Conservation (phyloP, 108 stramenopile genomes). For the Cafeteria roenbergensis region DNA sequence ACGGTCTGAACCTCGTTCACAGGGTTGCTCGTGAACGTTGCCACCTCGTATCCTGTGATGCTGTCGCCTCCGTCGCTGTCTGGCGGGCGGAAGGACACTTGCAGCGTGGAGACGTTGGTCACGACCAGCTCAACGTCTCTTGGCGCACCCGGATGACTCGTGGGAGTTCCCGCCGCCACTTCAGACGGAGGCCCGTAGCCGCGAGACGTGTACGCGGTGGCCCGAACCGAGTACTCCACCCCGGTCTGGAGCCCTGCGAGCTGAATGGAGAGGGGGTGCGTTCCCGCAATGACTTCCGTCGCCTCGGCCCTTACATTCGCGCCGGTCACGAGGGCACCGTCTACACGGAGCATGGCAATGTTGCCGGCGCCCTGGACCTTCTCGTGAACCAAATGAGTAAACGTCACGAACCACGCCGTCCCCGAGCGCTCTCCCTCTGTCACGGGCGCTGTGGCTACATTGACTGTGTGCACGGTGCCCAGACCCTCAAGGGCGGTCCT, state of each 20-base stretch:
- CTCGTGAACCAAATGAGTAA: conserved; percentile 55
- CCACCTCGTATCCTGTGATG: conserved; percentile 44
- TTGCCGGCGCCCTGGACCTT: conserved; percentile 60
- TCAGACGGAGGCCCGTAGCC: conserved; percentile 21
- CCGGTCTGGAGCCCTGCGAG: conserved; percentile 42
- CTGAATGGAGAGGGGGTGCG: conserved; percentile 38
- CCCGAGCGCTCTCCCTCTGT: conserved; percentile 14
- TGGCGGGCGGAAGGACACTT: conserved; percentile 38
- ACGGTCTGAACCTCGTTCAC: conserved; percentile 56
- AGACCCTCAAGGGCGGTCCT: conserved; percentile 52
- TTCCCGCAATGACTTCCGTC: conserved; percentile 45
- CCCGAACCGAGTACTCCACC: conserved; percentile 35
- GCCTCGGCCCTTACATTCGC: conserved; percentile 16
- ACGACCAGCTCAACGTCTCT: too few relatives aligned
- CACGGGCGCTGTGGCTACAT: conserved; percentile 27
- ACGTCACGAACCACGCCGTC: conserved; percentile 53
- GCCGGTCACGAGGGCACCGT: conserved; percentile 11
- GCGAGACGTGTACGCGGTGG: conserved; percentile 35
- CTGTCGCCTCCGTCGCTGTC: conserved; percentile 14
- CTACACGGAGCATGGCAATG: conserved; percentile 41
- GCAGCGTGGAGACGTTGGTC: too few relatives aligned
- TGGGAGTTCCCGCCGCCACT: too few relatives aligned
- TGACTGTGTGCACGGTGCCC: conserved; percentile 56
- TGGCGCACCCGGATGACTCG: too few relatives aligned
- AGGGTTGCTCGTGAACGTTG: conserved; percentile 28